Base-by-base conservation (phyloP, 208 protist genomes). In the Trypanosoma vivax region DNA sequence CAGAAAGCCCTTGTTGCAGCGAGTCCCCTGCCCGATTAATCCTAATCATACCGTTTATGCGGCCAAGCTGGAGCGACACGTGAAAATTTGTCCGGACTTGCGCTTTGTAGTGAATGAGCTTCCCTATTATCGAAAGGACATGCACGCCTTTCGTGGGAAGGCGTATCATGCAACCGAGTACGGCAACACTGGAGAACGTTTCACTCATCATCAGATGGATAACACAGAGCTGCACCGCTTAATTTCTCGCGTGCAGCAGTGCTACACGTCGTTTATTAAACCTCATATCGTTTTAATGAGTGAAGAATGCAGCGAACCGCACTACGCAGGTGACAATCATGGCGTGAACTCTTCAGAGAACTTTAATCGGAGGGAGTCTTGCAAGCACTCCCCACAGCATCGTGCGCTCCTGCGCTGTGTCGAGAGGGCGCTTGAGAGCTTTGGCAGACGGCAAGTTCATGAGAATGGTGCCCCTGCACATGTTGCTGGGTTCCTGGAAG, bases 11-110 rank as follows among this genome's bases (percentile, higher is more conserved):
- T 18, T 10, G 24, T 5, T 21, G 31, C 35, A 37, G 39, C 69
- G 83, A 18, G 73, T 90, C 24, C 72, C 78, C 28, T 90, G 83
- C 47, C 83, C 83, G 6, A 82, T 90, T 57, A 90, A 87, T 54
- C 65, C 72, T 0, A 83, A 86, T 35, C 83, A 90, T 65, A 82
- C 75, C 13, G 73, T 90, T 3, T 90, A 82, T 54, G 67, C 53
- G 5, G 64, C 63, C 2, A 61, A 75, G 18, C 62, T 90, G 40
- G 58, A 65, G 45, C 70, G 76, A 30, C 83, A 90, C 54, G 33
- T 87, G n/a, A 65, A 58, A 43, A 76, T 90, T 13, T 90, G 78
- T 42, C 78, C 83, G 1, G 78, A 90, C 43, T 63, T 83, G 37
- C 83, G 83, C 3, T 68, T 72, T 54, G 51, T 80, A 13, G 47